These are phyloP conservation scores for Trametes elegans DNA, from an alignment of 768 basidiomycete species.

Conservation along the genomic window DNA sequence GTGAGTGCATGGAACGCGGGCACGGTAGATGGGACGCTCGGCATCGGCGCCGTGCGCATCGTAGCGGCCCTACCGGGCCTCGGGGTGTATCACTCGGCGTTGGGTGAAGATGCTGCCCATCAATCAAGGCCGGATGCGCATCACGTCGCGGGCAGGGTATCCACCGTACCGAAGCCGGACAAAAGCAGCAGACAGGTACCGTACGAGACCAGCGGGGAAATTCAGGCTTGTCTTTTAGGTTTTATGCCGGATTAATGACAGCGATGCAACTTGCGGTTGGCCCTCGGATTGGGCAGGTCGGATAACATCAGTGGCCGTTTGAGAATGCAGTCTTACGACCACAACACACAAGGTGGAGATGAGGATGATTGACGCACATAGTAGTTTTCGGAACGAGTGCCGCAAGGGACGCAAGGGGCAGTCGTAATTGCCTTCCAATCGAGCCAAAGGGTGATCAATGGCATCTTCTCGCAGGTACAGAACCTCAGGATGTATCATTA, in stretches of 20 bases:
- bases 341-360: neutral
- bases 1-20: slow-evolving; percentile 10
- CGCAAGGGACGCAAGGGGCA: no score
- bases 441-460: neutral
- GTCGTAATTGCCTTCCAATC: neutral
- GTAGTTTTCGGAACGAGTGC: no score
- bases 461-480: slow-evolving; percentile 2
- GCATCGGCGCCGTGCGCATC: slow-evolving; percentile 4
- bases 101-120: no score
- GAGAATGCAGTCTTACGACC: neutral
- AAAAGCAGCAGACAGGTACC: neutral
- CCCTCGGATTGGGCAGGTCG: neutral
- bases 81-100: no score
- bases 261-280: slow-evolving; percentile 1
- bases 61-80: neutral
- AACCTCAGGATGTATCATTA: neutral
- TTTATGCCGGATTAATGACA: neutral
- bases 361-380: neutral
- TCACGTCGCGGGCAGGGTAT: neutral
- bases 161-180: neutral
- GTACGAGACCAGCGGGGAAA: neutral
- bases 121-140: neutral
- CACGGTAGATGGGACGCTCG: slow-evolving; percentile 8
- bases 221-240: neutral
- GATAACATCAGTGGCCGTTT: neutral